Evolutionary conservation across 2,329 filamentous ascomycete species (phyloP).

Genomic region (Exophiala dermatitidis): DNA sequence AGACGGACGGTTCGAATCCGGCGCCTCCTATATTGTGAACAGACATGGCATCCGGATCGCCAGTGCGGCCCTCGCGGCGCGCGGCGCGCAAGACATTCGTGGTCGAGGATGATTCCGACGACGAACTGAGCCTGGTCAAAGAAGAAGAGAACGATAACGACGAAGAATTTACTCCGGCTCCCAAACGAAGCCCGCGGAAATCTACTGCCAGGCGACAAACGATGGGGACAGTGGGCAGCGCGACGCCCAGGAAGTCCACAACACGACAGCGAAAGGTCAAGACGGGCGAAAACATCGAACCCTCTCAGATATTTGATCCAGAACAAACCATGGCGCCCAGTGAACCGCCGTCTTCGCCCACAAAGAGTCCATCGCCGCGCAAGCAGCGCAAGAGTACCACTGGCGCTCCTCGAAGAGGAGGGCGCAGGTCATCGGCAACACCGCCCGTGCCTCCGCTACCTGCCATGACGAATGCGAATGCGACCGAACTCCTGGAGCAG

Average conservation of each 20-base stretch:
- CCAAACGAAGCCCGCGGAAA: slow-evolving; percentile 52
- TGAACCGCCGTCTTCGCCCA: slow-evolving; percentile 45
- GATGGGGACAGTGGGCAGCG: slow-evolving; percentile 39
- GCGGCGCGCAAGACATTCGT: slow-evolving; percentile 64
- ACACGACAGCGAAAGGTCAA: slow-evolving; percentile 40
- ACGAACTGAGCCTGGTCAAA: slow-evolving; percentile 48
- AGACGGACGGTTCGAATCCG: no score
- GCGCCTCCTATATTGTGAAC: no score
- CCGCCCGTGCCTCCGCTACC: slow-evolving; percentile 34
- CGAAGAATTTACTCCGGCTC: slow-evolving; percentile 73
- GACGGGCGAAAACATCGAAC: slow-evolving; percentile 49
- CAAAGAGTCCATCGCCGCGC: slow-evolving; percentile 50
- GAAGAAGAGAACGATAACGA: slow-evolving; percentile 62
- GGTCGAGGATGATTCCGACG: slow-evolving; percentile 66
- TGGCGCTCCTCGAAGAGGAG: slow-evolving; percentile 33
- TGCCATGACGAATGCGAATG: slow-evolving; percentile 38
- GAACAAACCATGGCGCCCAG: slow-evolving; percentile 44
- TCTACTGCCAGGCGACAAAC: slow-evolving; percentile 48
- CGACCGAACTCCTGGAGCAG: no score
- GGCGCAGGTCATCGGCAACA: slow-evolving; percentile 33
- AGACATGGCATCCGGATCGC: slow-evolving; percentile 27
- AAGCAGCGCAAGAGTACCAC: slow-evolving; percentile 58
- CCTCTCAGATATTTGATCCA: slow-evolving; percentile 54
- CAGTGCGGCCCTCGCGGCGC: slow-evolving; percentile 52
- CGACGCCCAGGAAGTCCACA: slow-evolving; percentile 31